Conservation (phyloP, 345 rosid species). For the Gossypium arboreum region DNA sequence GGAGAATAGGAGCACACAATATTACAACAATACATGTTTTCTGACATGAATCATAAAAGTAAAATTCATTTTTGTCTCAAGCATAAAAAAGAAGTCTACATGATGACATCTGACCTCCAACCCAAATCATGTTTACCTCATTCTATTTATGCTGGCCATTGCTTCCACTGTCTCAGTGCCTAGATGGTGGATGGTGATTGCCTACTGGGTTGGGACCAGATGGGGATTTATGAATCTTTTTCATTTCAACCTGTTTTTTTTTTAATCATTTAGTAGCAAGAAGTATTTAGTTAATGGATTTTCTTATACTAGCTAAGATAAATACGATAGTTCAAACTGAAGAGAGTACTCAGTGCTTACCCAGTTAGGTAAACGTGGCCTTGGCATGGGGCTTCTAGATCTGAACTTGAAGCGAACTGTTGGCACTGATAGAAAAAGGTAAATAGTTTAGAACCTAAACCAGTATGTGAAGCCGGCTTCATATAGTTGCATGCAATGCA, state of each 20-base stretch:
- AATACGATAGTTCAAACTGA: background rate
- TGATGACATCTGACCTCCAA: conserved; percentile 23
- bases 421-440: conserved; percentile 3
- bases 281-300: background rate
- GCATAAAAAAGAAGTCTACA: conserved; percentile 18
- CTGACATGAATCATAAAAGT: conserved; percentile 16
- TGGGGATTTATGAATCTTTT: conserved; percentile 35
- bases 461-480: background rate
- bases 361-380: conserved; percentile 27
- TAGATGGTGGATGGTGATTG: conserved; percentile 42
- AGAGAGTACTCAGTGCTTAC: conserved; percentile 27
- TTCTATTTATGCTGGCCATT: conserved; percentile 12
- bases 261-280: conserved; percentile 10
- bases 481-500: conserved; percentile 1
- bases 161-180: conserved; percentile 28
- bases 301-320: background rate
- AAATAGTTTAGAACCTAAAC: background rate
- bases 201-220: conserved; percentile 53
- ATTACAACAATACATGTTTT: conserved; percentile 1
- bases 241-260: conserved; percentile 32
- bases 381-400: conserved; percentile 24
- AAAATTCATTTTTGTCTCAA: conserved; percentile 26
- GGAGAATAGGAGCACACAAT: conserved; percentile 9
- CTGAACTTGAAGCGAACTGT: conserved; percentile 34
- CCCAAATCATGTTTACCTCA: background rate